Evolutionary conservation across 139 green algal genomes (phyloP), one percentile per base, ranked within the genome.

Genomic region (Micromonas pusilla): DNA sequence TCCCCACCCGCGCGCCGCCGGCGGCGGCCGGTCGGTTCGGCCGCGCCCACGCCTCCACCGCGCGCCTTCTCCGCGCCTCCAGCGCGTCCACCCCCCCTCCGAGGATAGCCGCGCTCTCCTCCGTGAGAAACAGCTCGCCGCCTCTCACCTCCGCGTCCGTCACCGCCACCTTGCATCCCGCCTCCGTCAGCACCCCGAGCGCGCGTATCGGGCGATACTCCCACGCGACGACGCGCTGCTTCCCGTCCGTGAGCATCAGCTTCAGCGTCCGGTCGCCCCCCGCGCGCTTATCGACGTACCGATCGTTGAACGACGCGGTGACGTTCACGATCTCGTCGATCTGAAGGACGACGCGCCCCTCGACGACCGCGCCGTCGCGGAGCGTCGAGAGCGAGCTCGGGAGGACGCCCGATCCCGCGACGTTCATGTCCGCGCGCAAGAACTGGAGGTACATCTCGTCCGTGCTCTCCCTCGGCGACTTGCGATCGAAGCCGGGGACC

Each of bases 91-190:
- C 68, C 16, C 30, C 6, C 25, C 68, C 68, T 13, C 68, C 68
- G 34, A 75, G 30, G 16, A 75, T 25, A 0, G 33, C 33, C 13
- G 20, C 34, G 30, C 37, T 38, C 36, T 36, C 68, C 36, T 21
- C 20, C 33, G 36, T n/a, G 1, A 75, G n/a, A 9, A 25, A 75
- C 19, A 75, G 30, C 37, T 36, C 68, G 38, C 62, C 38, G 26
- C 23, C 65, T 0, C 21, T 36, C 5, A 75, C 68, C 26, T 75
- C 30, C 37, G 68, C 34, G 30, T 75, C 37, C 26, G 38, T 75
- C 68, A 75, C n/a, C 37, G 37, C 37, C 19, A 75, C 37, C 26
- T 75, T 75, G 20, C 26, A 37, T 5, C 68, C 68, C 68, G 68
- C 68, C 6, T 31, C 20, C 4, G 33, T 62, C 36, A 25, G 34